These are phyloP conservation scores for Leptodontidium sp. DNA, from an alignment of 2,329 filamentous ascomycete species.

Conservation along the genomic window DNA sequence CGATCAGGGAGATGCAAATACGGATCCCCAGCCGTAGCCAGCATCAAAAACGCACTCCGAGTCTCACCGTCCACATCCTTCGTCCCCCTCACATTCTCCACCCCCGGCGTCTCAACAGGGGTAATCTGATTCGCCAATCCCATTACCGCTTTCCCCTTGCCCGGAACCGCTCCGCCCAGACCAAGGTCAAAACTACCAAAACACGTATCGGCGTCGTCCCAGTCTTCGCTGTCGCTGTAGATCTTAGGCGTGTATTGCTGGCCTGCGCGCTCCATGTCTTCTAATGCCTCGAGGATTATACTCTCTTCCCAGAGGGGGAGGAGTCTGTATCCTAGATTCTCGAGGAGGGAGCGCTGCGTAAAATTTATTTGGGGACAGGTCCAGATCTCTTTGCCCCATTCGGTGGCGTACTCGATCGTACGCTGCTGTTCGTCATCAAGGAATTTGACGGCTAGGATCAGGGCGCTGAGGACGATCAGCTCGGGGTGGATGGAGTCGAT, in stretches of 20 bases:
- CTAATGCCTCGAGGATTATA: constrained; percentile 65
- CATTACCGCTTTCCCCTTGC: constrained; percentile 28
- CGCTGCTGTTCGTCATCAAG: constrained; percentile 65
- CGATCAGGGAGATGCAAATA: constrained; percentile 24
- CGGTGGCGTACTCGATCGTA: constrained; percentile 60
- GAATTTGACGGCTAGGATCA: constrained; percentile 73
- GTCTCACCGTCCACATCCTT: constrained; percentile 28
- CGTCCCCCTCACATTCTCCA: constrained; percentile 31
- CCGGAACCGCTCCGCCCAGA: constrained; percentile 7
- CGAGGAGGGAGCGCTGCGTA: constrained; percentile 70
- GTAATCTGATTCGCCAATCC: constrained; percentile 33
- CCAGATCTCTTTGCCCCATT: constrained; percentile 65
- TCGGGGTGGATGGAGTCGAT: constrained; percentile 70
- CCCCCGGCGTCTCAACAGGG: constrained; percentile 35
- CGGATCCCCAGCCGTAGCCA: neutral
- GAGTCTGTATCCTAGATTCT: constrained; percentile 69
- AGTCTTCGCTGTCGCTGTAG: constrained; percentile 30
- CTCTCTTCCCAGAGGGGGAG: constrained; percentile 65
- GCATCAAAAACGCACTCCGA: constrained; percentile 27
- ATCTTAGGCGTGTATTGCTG: constrained; percentile 29
- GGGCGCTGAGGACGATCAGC: constrained; percentile 67
- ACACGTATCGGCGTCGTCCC: constrained; percentile 30
- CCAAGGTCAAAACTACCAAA: constrained; percentile 24
- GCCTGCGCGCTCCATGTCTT: constrained; percentile 69
- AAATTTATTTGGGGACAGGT: constrained; percentile 68